Evolutionary conservation across 148 eudicot genomes (phyloP).

Genomic region (Rhododendron molle): DNA sequence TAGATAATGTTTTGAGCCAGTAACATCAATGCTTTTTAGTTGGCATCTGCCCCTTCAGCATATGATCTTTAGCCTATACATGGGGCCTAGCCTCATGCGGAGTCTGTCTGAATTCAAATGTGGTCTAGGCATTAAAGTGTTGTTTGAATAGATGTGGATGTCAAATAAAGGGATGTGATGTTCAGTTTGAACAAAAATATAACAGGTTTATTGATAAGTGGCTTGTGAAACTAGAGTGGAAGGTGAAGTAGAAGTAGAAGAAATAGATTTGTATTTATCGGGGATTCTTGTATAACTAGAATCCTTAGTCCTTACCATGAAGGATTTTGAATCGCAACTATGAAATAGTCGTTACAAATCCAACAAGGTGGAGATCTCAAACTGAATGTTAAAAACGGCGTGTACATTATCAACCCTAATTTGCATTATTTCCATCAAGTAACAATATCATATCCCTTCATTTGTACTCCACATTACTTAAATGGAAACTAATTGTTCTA

Average conservation of each 20-base stretch:
- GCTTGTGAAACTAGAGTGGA: neutral
- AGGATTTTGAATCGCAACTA: neutral
- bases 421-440: neutral
- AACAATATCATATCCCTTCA: neutral
- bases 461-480: neutral
- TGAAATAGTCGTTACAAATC: neutral
- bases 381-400: neutral
- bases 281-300: neutral
- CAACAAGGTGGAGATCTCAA: neutral
- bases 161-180: neutral
- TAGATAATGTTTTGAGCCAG: neutral
- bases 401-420: neutral
- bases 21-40: neutral
- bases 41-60: neutral
- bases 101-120: neutral
- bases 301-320: neutral
- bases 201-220: neutral
- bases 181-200: neutral
- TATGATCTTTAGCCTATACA: neutral
- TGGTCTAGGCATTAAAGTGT: neutral
- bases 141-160: neutral
- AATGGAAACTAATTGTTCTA: neutral
- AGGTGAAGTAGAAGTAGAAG: neutral
- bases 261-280: neutral
- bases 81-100: neutral